A percentile compares a stretch with the other conserved stretches of the same genome.
These are phyloP conservation scores for Lenzites betulinus DNA, from an alignment of 768 basidiomycete genomes.

Conservation along the genomic window DNA sequence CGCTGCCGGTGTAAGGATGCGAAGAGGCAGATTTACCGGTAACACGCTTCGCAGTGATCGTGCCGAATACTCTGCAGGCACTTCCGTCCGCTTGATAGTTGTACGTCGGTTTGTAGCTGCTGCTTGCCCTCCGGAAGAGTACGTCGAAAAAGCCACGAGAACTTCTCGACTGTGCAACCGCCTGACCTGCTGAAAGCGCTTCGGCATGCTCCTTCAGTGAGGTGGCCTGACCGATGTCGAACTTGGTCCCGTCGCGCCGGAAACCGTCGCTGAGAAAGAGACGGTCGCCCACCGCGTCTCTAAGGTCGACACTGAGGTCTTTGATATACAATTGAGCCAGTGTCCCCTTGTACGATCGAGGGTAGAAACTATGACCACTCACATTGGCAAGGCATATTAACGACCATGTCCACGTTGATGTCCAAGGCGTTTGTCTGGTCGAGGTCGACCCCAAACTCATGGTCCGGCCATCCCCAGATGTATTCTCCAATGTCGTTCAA, in stretches of 20 bases:
- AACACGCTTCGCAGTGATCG: slow-evolving; percentile 82
- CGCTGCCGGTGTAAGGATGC: not conserved
- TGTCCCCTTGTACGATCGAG: not conserved
- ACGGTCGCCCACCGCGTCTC: slow-evolving; percentile 93
- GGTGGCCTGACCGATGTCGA: slow-evolving; percentile 82
- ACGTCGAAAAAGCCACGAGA: slow-evolving; percentile 73
- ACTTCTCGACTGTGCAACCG: slow-evolving; percentile 68
- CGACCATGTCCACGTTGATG: slow-evolving; percentile 90
- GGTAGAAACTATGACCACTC: slow-evolving; percentile 36
- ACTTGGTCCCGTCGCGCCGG: slow-evolving; percentile 81
- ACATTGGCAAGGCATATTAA: slow-evolving; percentile 94
- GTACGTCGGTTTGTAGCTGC: slow-evolving; percentile 70
- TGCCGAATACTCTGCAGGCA: slow-evolving; percentile 88
- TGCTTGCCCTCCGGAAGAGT: slow-evolving; percentile 47
- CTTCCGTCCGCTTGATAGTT: slow-evolving; percentile 65
- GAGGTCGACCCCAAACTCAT: slow-evolving; percentile 84
- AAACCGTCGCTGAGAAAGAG: slow-evolving; percentile 80
- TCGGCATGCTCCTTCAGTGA: slow-evolving; percentile 69
- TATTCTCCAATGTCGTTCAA: slow-evolving; percentile 91
- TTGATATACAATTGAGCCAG: not conserved
- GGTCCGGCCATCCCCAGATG: slow-evolving; percentile 92
- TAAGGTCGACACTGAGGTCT: slow-evolving; percentile 87
- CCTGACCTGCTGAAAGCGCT: slow-evolving; percentile 68
- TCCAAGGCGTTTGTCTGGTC: slow-evolving; percentile 63
- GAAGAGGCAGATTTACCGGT: slow-evolving; percentile 57